These are phyloP conservation scores for Puccinia novopanici DNA, from an alignment of 1,284 basidiomycete genomes.

Conservation along the genomic window DNA sequence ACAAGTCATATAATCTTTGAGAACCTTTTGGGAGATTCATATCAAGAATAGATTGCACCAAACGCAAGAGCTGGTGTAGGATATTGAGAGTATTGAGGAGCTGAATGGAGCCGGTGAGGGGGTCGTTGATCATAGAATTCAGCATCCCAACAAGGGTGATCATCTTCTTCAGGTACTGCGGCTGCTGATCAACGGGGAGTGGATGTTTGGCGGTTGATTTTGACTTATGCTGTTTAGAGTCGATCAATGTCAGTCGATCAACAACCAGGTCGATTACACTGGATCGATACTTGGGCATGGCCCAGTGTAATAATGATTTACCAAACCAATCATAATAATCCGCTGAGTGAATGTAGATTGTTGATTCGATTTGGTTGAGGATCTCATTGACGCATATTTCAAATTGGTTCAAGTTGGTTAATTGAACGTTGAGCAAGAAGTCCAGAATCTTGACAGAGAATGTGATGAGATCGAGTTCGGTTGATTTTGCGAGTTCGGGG, in stretches of 20 bases:
- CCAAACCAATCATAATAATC: constrained; percentile 16
- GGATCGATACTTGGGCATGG: constrained; percentile 26
- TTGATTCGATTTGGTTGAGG: constrained; percentile 12
- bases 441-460: constrained; percentile 22
- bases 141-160: constrained; percentile 15
- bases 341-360: not conserved
- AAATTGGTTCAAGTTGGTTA: constrained; percentile 28
- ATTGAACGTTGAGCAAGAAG: constrained; percentile 18
- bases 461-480: constrained; percentile 10
- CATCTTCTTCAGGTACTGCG: not conserved
- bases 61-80: constrained; percentile 11
- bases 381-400: constrained; percentile 5
- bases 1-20: constrained; percentile 1
- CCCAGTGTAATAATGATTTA: constrained; percentile 7
- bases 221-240: not conserved
- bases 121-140: not conserved
- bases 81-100: constrained; percentile 32
- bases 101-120: not conserved
- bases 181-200: not conserved
- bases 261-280: constrained; percentile 40
- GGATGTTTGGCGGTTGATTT: not conserved
- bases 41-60: constrained; percentile 6
- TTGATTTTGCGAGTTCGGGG: not conserved
- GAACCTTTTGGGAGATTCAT: not conserved
- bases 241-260: constrained; percentile 10